Evolutionary conservation across 371 early-diverging fungal genomes (phyloP).

Genomic region (Actinomortierella ambigua): DNA sequence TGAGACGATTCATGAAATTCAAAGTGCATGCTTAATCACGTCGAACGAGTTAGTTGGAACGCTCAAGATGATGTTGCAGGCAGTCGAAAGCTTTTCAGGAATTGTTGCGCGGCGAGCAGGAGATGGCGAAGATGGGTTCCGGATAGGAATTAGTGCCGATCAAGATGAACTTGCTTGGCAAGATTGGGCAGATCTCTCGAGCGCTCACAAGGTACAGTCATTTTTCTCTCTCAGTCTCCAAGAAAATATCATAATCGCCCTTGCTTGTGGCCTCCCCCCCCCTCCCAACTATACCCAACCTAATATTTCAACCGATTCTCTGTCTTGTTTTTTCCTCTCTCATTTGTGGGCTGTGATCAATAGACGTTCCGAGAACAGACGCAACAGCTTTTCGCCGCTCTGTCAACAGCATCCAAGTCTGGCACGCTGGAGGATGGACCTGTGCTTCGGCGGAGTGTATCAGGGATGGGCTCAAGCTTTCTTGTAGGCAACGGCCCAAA

Average conservation of each 20-base stretch:
- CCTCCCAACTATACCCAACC: neutral
- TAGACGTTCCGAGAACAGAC: conserved; percentile 60
- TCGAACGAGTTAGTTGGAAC: conserved; percentile 6
- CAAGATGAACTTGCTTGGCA: conserved; percentile 32
- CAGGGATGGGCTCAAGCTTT: conserved; percentile 30
- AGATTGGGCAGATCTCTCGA: conserved; percentile 30
- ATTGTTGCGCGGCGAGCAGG: conserved; percentile 37
- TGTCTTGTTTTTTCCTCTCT: neutral
- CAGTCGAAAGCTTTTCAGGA: conserved; percentile 17
- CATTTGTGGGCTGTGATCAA: conserved; percentile 6
- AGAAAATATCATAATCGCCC: conserved; percentile 14
- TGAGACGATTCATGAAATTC: conserved; percentile 26
- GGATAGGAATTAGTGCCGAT: conserved; percentile 16
- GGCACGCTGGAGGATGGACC: conserved; percentile 33
- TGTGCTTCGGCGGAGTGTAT: conserved; percentile 15
- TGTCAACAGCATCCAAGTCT: conserved; percentile 48
- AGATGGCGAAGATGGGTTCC: conserved; percentile 33
- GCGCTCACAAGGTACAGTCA: conserved; percentile 18
- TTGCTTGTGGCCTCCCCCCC: conserved; percentile 2
- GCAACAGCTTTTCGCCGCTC: conserved; percentile 56
- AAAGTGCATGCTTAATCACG: conserved; percentile 32
- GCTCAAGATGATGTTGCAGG: conserved; percentile 21
- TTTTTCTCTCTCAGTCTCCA: neutral
- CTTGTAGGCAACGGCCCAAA: conserved; percentile 23
- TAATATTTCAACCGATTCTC: neutral